A percentile compares a stretch with the other conserved stretches of the same genome.
Evolutionary conservation across 192 early-diverging fungal genomes (phyloP).

Genomic region (Coemansia pectinata): DNA sequence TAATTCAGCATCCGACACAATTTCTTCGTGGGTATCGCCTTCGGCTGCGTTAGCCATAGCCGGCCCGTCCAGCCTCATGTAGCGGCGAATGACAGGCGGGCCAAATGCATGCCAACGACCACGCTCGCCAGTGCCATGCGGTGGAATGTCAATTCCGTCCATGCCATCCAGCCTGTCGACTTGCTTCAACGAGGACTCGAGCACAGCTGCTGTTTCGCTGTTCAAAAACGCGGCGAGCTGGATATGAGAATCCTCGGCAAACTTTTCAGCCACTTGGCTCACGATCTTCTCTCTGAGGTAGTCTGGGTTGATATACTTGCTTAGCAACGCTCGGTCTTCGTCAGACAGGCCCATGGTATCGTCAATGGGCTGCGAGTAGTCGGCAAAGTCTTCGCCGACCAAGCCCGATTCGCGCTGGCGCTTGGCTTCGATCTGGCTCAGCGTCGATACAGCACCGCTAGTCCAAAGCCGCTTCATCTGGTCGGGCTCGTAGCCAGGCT

Average conservation of each 20-base stretch:
- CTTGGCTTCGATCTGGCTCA: conserved; percentile 59
- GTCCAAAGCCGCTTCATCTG: conserved; percentile 52
- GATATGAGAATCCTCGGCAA: conserved; percentile 69
- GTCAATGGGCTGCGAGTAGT: conserved; percentile 19
- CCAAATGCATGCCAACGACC: conserved; percentile 63
- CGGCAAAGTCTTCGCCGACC: conserved; percentile 34
- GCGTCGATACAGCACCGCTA: conserved; percentile 56
- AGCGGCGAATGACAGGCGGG: conserved; percentile 68
- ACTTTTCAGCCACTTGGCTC: conserved; percentile 59
- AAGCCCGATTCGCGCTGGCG: conserved; percentile 32
- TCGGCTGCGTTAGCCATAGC: conserved; percentile 5
- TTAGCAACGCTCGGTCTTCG: conserved; percentile 54
- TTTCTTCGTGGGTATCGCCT: not conserved
- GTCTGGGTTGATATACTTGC: conserved; percentile 62
- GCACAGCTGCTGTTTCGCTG: conserved; percentile 25
- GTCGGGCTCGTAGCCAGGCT: conserved; percentile 60
- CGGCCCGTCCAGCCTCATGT: conserved; percentile 49
- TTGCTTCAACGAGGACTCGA: conserved; percentile 32
- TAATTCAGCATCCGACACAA: not conserved
- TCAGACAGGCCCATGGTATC: conserved; percentile 40
- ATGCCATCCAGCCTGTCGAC: conserved; percentile 59
- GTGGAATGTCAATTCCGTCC: conserved; percentile 29
- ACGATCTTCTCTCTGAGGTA: conserved; percentile 61
- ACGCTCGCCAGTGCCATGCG: conserved; percentile 63
- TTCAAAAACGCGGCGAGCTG: conserved; percentile 67